Percentiles rank a stretch among this genome's conserved stretches.
phyloP scores from a whole-genome alignment of 2,329 filamentous ascomycete genomes.

The Cordyceps tenuipes region DNA sequence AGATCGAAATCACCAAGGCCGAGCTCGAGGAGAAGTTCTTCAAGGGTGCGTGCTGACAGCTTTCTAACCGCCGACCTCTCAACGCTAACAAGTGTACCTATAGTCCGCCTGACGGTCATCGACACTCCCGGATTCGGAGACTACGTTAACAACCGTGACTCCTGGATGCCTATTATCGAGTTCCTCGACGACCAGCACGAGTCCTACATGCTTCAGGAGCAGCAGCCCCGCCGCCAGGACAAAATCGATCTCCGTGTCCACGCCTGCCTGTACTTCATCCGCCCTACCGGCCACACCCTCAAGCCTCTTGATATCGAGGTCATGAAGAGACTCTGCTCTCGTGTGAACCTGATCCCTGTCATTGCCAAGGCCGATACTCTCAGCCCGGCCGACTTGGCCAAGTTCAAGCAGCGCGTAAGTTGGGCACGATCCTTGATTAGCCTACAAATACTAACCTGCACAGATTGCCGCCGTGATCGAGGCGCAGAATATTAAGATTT shows the following conservation, averaged over 20 bases:
- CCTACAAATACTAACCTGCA: constrained; percentile 19
- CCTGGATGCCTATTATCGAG: constrained; percentile 99
- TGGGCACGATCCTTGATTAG: background rate
- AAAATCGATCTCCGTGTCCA: constrained; percentile 99
- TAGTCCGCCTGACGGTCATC: constrained; percentile 96
- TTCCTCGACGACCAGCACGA: constrained; percentile 99
- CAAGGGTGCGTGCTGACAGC: constrained; percentile 62
- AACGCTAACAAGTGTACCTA: background rate
- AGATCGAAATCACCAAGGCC: constrained; percentile 99
- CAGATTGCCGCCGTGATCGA: constrained; percentile 93
- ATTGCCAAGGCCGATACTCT: constrained; percentile 98
- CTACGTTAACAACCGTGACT: constrained; percentile 99
- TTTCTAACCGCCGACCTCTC: background rate
- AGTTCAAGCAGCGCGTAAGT: constrained; percentile 90
- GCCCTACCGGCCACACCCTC: constrained; percentile 93
- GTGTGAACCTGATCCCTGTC: constrained; percentile 96
- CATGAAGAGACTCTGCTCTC: constrained; percentile 97
- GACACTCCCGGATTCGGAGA: constrained; percentile 98
- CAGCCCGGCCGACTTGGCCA: constrained; percentile 81
- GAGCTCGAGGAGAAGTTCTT: constrained; percentile 99
- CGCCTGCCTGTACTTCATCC: constrained; percentile 97
- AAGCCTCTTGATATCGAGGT: constrained; percentile 99
- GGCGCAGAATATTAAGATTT: constrained; percentile 99
- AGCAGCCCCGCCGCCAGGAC: constrained; percentile 93
- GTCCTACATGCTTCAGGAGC: constrained; percentile 99